phyloP scores from a whole-genome alignment of 805 yeast species.

The Osmozyma mogii region DNA sequence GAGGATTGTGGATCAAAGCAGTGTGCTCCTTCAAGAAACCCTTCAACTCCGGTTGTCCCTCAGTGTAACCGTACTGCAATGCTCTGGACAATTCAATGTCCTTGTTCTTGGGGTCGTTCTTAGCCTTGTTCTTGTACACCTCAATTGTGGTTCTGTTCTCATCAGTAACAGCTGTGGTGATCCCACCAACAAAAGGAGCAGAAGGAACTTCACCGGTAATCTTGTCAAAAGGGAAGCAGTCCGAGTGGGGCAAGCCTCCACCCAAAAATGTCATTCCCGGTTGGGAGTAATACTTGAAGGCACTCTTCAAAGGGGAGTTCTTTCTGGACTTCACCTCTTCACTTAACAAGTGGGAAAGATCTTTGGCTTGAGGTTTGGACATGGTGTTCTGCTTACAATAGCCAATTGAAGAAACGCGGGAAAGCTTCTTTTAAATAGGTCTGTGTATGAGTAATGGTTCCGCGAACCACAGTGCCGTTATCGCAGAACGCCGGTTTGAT shows the following conservation, averaged over 20 bases:
- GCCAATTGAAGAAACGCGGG: too few relatives aligned
- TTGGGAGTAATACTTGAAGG: conserved; percentile 65
- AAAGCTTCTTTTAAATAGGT: too few relatives aligned
- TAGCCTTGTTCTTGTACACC: conserved; percentile 27
- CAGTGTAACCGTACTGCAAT: conserved; percentile 86
- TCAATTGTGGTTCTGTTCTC: conserved; percentile 34
- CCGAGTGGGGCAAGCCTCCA: conserved; percentile 90
- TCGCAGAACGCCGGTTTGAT: too few relatives aligned
- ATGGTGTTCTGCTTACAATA: conserved; percentile 6
- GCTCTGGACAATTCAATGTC: conserved; percentile 75
- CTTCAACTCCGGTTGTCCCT: conserved; percentile 69
- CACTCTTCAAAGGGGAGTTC: conserved; percentile 75
- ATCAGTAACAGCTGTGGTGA: conserved; percentile 51
- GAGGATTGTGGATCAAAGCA: conserved; percentile 37
- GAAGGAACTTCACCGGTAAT: conserved; percentile 63
- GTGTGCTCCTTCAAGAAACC: conserved; percentile 74
- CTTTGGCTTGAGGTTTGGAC: conserved; percentile 44
- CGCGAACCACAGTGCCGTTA: too few relatives aligned
- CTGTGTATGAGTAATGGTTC: too few relatives aligned
- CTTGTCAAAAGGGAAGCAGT: conserved; percentile 86
- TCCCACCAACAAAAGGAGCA: conserved; percentile 75
- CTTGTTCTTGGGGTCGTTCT: conserved; percentile 13
- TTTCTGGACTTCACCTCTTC: conserved; percentile 70
- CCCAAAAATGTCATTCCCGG: conserved; percentile 85
- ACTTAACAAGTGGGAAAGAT: conserved; percentile 67